Conservation (phyloP, 345 rosid species). For the Pseudoturritis turrita region DNA sequence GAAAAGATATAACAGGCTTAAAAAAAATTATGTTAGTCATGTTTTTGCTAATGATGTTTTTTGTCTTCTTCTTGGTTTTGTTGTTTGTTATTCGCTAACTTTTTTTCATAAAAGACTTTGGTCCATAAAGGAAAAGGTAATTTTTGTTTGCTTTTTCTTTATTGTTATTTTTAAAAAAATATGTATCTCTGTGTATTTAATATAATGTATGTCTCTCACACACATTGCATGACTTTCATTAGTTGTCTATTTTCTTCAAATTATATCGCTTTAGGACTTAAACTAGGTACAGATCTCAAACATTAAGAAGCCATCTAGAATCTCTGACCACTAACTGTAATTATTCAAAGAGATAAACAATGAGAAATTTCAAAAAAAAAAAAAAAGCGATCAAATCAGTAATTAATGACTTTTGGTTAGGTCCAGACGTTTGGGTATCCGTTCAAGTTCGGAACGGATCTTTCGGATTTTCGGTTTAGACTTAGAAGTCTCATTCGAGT, state of each 20-base stretch:
- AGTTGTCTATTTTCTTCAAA: neutral
- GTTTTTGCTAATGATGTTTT: neutral
- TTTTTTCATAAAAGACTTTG: neutral
- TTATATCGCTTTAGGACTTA: conserved; percentile 1
- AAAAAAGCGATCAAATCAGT: neutral
- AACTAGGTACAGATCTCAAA: neutral
- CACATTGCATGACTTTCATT: conserved; percentile 26
- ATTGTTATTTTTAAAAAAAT: neutral
- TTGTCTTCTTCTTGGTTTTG: conserved; percentile 7
- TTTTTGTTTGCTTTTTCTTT: neutral
- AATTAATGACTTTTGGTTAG: no score
- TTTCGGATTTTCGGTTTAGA: no score
- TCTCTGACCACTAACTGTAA: neutral
- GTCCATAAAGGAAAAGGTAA: neutral
- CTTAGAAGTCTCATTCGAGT: no score
- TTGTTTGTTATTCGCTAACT: conserved; percentile 4
- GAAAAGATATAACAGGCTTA: neutral
- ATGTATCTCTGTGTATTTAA: neutral
- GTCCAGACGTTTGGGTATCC: no score
- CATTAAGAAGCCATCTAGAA: conserved; percentile 19
- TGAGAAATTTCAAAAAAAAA: neutral
- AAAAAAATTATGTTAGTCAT: conserved; percentile 8
- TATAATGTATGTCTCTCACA: conserved; percentile 6
- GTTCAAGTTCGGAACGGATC: no score
- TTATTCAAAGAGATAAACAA: neutral